These are phyloP conservation scores for Mycena vulgaris DNA, from an alignment of 768 basidiomycete genomes.

Conservation along the genomic window DNA sequence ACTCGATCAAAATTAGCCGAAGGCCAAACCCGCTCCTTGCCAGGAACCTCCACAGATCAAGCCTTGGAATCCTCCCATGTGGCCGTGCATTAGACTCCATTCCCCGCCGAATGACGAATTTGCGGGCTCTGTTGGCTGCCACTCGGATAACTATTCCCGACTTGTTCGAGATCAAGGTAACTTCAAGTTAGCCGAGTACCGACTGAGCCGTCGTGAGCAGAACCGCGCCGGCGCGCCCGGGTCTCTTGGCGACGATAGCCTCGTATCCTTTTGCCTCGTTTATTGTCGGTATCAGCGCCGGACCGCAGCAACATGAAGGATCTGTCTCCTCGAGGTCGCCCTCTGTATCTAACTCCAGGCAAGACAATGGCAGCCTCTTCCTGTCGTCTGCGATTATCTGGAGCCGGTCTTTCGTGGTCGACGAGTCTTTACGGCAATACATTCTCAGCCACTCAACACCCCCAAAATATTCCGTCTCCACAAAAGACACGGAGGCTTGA, in stretches of 20 bases:
- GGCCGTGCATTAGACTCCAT: background rate
- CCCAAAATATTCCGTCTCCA: slow-evolving; percentile 12
- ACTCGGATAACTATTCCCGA: slow-evolving; percentile 11
- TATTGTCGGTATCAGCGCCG: slow-evolving; percentile 2
- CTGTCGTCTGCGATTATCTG: background rate
- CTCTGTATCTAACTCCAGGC: background rate
- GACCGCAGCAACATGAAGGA: background rate
- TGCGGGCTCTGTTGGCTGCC: slow-evolving; percentile 12
- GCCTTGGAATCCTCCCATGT: no score
- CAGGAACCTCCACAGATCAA: background rate
- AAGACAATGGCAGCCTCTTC: background rate
- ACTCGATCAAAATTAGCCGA: no score
- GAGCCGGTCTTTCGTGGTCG: slow-evolving; percentile 5
- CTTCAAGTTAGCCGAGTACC: slow-evolving; percentile 32
- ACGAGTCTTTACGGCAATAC: background rate
- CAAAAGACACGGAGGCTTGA: slow-evolving; percentile 12
- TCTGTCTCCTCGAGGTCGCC: background rate
- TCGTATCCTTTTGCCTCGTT: background rate
- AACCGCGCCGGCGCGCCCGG: no score
- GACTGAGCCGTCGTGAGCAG: slow-evolving; percentile 28
- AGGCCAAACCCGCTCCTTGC: no score
- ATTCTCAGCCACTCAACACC: slow-evolving; percentile 7
- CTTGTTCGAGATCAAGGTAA: slow-evolving; percentile 21
- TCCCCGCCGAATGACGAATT: slow-evolving; percentile 13
- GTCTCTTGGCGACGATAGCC: slow-evolving; percentile 4